Evolutionary conservation across 192 early-diverging fungal species (phyloP), one percentile per base, ranked within the genome.

Genomic region (Obelidium mucronatum): DNA sequence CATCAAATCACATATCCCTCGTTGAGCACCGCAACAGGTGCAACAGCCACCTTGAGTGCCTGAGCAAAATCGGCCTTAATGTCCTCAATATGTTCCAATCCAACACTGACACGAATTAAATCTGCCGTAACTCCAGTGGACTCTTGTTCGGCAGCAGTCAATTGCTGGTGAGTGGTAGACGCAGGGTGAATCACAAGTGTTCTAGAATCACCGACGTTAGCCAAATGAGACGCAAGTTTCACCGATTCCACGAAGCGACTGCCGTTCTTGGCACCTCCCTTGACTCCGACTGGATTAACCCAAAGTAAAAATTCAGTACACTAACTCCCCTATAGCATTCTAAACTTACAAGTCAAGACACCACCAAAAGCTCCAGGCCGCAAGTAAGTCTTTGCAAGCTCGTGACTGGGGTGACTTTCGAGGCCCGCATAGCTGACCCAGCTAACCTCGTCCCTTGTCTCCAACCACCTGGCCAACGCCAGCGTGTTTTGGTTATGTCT

Each of bases 381-480:
- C 33, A 98, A 85, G 79, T 96, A 96, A 81, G 93, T 91, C 78
- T 92, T 90, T 34, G 96, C 96, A 36, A 90, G 84, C 30, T 79
- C 78, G 78, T 98, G 94, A 58, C 87, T 91, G 11, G 90, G 88
- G 84, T 96, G 95, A 13, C 79, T 79, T 52, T 89, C 84, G 19
- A 98, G 83, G 40, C 96, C 96, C 26, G 95, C 93, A 80, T 96
- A 96, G 0, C 90, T 92, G 31, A 96, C 94, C 94, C 94, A 98
- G 13, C 76, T 70, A 30, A 98, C 93, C 17, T 91, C 86, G n/a
- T 90, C 85, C 56, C 91, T 89, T 40, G 85, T 81, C 48, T 89
- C 81, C 15, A 98, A 84, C 91, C 95, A 95, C 59, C 85, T 78
- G 1, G 95, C 96, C 35, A 98, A 85, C 1, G 84, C 87, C 22